Conservation (phyloP, 768 basidiomycete genomes). For the Melanogaster broomeanus region DNA sequence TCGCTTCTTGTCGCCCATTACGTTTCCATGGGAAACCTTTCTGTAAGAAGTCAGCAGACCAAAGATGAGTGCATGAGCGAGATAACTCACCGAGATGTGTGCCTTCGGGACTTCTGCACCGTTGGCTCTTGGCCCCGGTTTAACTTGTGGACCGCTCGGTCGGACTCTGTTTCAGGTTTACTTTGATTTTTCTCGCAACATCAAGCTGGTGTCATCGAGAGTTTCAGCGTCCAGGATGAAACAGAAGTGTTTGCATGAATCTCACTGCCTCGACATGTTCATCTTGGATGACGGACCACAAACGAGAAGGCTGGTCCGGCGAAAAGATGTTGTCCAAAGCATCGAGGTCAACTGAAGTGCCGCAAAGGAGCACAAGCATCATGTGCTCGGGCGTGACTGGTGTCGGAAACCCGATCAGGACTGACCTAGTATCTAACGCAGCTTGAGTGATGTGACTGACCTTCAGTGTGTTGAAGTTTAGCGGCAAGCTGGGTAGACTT, state of each 20-base stretch:
- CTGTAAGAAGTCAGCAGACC: not conserved
- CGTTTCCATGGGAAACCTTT: not conserved
- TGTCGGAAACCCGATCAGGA: not conserved
- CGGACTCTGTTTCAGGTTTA: not conserved
- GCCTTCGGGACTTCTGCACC: too few relatives aligned
- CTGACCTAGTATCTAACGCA: too few relatives aligned
- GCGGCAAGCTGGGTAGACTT: conserved; percentile 4
- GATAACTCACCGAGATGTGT: not conserved
- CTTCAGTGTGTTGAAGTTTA: conserved; percentile 2
- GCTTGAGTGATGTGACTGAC: not conserved
- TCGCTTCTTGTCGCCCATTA: not conserved
- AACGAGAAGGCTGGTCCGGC: conserved; percentile 2
- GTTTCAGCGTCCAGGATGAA: not conserved
- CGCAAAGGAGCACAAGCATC: conserved; percentile 6
- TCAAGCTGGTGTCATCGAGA: not conserved
- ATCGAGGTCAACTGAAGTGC: conserved; percentile 1
- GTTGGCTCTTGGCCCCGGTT: too few relatives aligned
- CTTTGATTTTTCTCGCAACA: not conserved
- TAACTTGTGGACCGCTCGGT: too few relatives aligned
- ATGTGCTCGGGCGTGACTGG: conserved; percentile 3
- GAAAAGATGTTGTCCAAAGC: not conserved
- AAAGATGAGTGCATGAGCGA: not conserved
- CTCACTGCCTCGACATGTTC: conserved; percentile 1
- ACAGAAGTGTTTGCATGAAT: not conserved
- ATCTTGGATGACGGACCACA: not conserved